Percentiles rank a stretch among this genome's conserved stretches.
Conservation (phyloP, 2,329 filamentous ascomycete species). For the Calonectria ilicicola region DNA sequence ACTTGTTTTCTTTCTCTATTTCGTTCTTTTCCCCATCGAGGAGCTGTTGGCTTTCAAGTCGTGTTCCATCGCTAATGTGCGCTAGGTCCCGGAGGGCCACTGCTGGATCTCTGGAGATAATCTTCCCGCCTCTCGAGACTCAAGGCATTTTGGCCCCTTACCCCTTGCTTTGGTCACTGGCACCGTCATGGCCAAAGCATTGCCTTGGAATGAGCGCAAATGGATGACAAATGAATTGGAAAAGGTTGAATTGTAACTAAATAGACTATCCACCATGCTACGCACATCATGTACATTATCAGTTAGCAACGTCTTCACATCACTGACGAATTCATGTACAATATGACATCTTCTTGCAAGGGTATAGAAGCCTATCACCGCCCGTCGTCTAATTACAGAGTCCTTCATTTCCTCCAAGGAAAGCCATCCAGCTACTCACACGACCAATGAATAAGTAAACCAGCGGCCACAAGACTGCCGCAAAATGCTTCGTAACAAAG, state of each 20-base stretch:
- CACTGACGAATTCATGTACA: constrained; percentile 23
- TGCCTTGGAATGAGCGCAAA: constrained; percentile 63
- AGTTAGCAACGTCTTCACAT: not conserved
- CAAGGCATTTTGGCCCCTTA: constrained; percentile 85
- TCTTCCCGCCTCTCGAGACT: constrained; percentile 84
- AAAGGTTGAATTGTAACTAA: constrained; percentile 36
- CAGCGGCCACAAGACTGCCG: constrained; percentile 39
- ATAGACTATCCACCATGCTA: not conserved
- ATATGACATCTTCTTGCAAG: constrained; percentile 42
- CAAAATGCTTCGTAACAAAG: constrained; percentile 51
- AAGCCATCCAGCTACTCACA: constrained; percentile 17
- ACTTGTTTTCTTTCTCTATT: too few relatives aligned
- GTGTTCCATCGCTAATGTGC: constrained; percentile 15
- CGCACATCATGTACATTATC: constrained; percentile 18
- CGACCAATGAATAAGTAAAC: constrained; percentile 30
- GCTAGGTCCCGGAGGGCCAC: constrained; percentile 89
- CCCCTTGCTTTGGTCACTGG: constrained; percentile 87
- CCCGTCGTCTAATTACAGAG: constrained; percentile 51
- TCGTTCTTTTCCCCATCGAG: not conserved
- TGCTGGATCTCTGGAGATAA: constrained; percentile 95
- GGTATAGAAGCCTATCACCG: constrained; percentile 44
- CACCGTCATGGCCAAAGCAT: constrained; percentile 78
- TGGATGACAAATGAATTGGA: constrained; percentile 62
- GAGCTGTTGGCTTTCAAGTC: too few relatives aligned
- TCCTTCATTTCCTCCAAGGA: constrained; percentile 27